Evolutionary conservation across 768 basidiomycete species (phyloP), one percentile per base, ranked within the genome.

Genomic region (Phylloporus sp.): DNA sequence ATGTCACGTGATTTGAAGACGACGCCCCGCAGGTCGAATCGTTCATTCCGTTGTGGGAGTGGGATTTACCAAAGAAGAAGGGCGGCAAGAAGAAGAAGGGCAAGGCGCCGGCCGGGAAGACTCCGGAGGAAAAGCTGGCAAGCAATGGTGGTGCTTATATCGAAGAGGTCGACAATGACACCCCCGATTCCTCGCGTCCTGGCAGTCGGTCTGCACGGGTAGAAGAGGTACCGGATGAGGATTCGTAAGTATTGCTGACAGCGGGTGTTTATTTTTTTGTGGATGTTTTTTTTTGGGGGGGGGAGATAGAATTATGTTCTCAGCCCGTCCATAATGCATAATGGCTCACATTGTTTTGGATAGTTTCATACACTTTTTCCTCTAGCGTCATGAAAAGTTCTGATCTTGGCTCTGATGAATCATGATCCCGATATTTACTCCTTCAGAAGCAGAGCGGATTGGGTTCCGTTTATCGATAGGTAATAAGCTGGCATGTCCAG

Each of bases 11-110:
- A 31, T 13, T 4, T 1, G 2, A 26, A 0, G 26, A 39, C 20
- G 21, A 18, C 26, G 7, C 39, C 22, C 5, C 34, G n/a, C 58
- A 98, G 95, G 81, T 99, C 47, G 96, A 97, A 37, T 96, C 93
- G 2, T 99, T 98, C 69, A 88, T 95, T 56, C 96, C 96, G 17
- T 66, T 89, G 17, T 99, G 91, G 89, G 95, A 91, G 58, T 99
- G 94, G 92, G 94, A 98, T 61, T 52, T 90, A 22, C 82, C 81
- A 2, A 84, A 84, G 48, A 80, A 81, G 61, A 85, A 83, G 71
- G 74, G 71, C 43, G 67, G 71, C 26, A 86, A 82, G 71, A 86
- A 84, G 71, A 80, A 73, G 69, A 81, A 79, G 60, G 68, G 66
- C 14, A 78, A 81, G 48, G 36, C 55, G 1, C 38, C 40, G 4